These are phyloP conservation scores for Trametes maxima DNA, from an alignment of 768 basidiomycete genomes.

Conservation along the genomic window DNA sequence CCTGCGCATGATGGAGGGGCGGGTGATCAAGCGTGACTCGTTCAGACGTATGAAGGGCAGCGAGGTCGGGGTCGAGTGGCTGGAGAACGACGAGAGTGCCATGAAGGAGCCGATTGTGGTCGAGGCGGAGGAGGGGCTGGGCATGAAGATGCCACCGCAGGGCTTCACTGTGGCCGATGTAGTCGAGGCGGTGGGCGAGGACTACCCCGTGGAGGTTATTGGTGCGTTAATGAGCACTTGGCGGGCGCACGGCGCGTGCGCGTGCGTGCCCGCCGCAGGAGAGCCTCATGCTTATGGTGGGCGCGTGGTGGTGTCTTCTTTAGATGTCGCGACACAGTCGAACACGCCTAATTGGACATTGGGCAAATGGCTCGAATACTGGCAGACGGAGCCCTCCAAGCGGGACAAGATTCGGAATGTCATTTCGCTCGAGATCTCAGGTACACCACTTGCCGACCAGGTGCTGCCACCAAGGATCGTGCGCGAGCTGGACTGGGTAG, in stretches of 20 bases:
- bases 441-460: conserved; percentile 75
- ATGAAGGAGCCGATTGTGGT: conserved; percentile 86
- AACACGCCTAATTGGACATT: conserved; percentile 87
- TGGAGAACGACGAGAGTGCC: conserved; percentile 69
- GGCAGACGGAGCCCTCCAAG: conserved; percentile 60
- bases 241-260: background rate
- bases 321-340: conserved; percentile 89
- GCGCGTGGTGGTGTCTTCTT: background rate
- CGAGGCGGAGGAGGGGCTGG: conserved; percentile 75
- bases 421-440: conserved; percentile 92
- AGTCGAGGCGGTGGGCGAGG: conserved; percentile 74
- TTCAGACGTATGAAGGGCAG: conserved; percentile 70
- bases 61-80: conserved; percentile 73
- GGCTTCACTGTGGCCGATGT: conserved; percentile 81
- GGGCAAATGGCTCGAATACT: conserved; percentile 89
- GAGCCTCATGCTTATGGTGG: conserved; percentile 3
- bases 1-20: conserved; percentile 68
- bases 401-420: conserved; percentile 93
- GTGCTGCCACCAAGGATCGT: conserved; percentile 84
- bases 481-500: conserved; percentile 94
- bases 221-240: conserved; percentile 48
- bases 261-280: background rate
- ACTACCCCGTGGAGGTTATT: conserved; percentile 87
- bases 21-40: conserved; percentile 58
- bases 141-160: conserved; percentile 83